phyloP scores from a whole-genome alignment of 805 yeast species.

The Blastobotrys attinorum region DNA sequence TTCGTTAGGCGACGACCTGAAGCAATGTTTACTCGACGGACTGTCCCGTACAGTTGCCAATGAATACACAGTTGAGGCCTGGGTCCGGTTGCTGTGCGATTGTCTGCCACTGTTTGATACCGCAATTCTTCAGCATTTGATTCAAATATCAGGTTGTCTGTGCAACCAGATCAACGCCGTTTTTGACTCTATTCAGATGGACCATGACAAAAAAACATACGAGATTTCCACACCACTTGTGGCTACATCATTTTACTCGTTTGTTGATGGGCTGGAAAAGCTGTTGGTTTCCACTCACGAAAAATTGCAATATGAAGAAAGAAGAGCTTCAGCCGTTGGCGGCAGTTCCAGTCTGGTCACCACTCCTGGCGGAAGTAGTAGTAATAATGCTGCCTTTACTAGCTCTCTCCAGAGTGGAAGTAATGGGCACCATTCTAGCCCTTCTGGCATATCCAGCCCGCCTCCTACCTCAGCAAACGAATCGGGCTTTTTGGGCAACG shows the following conservation, averaged over 20 bases:
- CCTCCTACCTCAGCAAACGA: neutral
- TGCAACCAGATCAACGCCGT: constrained; percentile 33
- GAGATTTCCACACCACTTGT: neutral
- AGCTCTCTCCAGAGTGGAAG: too few species aligned
- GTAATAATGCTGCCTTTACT: too few species aligned
- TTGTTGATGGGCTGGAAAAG: constrained; percentile 56
- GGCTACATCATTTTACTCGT: constrained; percentile 28
- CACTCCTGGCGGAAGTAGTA: neutral
- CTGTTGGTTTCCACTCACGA: constrained; percentile 53
- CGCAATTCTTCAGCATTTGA: constrained; percentile 47
- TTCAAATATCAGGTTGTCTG: constrained; percentile 46
- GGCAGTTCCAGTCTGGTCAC: neutral
- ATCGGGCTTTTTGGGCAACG: constrained; percentile 43
- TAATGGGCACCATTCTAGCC: neutral
- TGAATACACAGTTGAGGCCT: constrained; percentile 32
- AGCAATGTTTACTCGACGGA: neutral
- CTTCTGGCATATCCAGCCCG: neutral
- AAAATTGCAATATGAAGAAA: constrained; percentile 18
- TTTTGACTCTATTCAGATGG: constrained; percentile 25
- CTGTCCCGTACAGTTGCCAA: neutral
- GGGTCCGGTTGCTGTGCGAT: constrained; percentile 44
- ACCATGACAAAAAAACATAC: neutral
- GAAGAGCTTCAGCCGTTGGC: constrained; percentile 4
- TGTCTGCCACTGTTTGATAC: constrained; percentile 45
- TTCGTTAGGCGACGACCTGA: neutral